These are phyloP conservation scores for Auriscalpium vulgare DNA, from an alignment of 768 basidiomycete species.

Conservation along the genomic window DNA sequence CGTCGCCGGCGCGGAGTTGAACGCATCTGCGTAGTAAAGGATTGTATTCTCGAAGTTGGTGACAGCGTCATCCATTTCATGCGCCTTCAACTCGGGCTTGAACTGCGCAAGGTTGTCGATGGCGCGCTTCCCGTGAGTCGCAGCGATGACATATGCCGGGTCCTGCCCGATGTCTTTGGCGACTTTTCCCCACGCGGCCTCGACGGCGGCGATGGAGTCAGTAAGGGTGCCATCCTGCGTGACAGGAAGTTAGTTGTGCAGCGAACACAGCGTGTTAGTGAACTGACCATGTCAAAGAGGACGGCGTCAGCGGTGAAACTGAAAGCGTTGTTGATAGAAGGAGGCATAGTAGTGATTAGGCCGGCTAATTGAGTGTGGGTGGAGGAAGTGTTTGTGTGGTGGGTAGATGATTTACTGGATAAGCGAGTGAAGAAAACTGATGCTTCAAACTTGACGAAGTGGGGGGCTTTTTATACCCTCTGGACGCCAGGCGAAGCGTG, in stretches of 20 bases:
- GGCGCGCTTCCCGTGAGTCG: conserved; percentile 74
- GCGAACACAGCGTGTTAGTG: neutral
- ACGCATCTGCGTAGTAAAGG: conserved; percentile 59
- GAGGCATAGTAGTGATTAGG: neutral
- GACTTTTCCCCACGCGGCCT: conserved; percentile 70
- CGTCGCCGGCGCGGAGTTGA: conserved; percentile 29
- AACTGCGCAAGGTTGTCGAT: conserved; percentile 63
- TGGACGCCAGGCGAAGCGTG: too few relatives aligned
- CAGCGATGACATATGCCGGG: conserved; percentile 57
- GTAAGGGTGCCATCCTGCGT: conserved; percentile 61
- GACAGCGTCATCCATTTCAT: conserved; percentile 53
- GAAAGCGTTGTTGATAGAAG: neutral
- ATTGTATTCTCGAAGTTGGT: conserved; percentile 55
- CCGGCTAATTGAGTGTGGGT: neutral
- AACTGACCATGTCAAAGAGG: conserved; percentile 58
- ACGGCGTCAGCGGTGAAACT: conserved; percentile 49
- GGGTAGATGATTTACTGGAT: too few relatives aligned
- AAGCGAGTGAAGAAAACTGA: too few relatives aligned
- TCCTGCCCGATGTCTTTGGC: conserved; percentile 63
- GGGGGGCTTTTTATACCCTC: too few relatives aligned
- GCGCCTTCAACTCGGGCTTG: conserved; percentile 46
- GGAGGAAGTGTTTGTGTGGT: too few relatives aligned
- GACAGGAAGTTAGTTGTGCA: conserved; percentile 11
- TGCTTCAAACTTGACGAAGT: too few relatives aligned
- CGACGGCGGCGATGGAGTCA: conserved; percentile 66